These are phyloP conservation scores for Hypoxylon sp. DNA, from an alignment of 2,329 filamentous ascomycete genomes.

Conservation along the genomic window DNA sequence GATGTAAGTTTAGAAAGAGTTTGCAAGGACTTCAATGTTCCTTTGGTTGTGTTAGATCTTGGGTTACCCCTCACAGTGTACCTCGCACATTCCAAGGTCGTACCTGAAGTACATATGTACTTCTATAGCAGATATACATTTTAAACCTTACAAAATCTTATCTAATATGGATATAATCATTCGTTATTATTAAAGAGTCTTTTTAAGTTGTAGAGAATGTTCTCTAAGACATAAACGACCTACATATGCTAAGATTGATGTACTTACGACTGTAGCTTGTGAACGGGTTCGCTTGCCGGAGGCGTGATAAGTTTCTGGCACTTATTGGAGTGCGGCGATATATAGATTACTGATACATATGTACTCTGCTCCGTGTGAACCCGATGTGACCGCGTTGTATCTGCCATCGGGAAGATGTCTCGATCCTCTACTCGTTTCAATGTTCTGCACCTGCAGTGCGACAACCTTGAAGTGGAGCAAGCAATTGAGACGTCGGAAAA, in stretches of 20 bases:
- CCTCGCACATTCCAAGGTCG: neutral
- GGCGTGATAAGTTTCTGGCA: neutral
- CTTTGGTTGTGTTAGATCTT: neutral
- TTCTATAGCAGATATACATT: neutral
- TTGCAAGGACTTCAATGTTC: neutral
- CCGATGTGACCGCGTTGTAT: neutral
- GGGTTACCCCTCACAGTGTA: neutral
- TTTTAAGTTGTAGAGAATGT: too few species aligned
- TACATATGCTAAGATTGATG: too few species aligned
- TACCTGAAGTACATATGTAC: neutral
- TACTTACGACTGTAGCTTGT: neutral
- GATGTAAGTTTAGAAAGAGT: neutral
- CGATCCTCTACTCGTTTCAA: conserved; percentile 18
- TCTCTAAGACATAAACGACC: neutral
- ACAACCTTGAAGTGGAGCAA: conserved; percentile 5
- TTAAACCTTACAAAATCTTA: neutral
- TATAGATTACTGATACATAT: neutral
- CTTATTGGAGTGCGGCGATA: neutral
- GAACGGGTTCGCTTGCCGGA: neutral
- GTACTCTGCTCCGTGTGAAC: neutral
- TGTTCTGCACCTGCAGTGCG: conserved; percentile 6
- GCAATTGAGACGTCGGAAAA: conserved; percentile 28
- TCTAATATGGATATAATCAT: neutral
- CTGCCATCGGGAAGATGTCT: conserved; percentile 6
- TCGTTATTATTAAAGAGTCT: neutral